Evolutionary conservation across 2,329 filamentous ascomycete genomes (phyloP), one percentile per base, ranked within the genome.

Genomic region (Alternaria tenuissima): DNA sequence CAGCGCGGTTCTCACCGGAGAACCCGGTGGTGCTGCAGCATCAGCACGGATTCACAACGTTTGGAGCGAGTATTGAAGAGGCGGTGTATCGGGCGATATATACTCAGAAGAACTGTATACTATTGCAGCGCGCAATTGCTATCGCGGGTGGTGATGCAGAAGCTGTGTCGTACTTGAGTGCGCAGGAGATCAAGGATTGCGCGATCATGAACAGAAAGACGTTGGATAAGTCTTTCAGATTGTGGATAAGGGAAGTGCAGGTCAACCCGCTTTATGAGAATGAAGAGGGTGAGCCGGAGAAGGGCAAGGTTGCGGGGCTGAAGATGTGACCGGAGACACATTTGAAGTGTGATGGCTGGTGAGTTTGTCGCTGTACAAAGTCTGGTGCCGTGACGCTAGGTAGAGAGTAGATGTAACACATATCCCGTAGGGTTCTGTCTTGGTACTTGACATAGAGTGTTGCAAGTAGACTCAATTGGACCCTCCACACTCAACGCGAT

Each of bases 31-130:
- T 78, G 4, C 55, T 79, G 51, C 81, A 81, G 75, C 76, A 80
- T 12, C 80, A 80, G 9, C 80, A 82, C 52, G 81, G 81, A 0
- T 82, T 82, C 47, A 81, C 80, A 1, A 75, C 73, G 32, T 68
- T 78, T 6, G 81, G 78, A 0, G 57, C 56, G 0, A 71, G 61
- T 5, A 74, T 82, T n/a, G 74, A 81, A 54, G 74, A 80, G 54
- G 79, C 77, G 5, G 78, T 82, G 4, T 81, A 77, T 57, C 72
- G 78, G 24, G 76, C 80, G 0, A 70, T 82, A 20, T 82, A 79
- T 51, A 79, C 76, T n/a, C 71, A 73, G 62, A 70, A 63, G 12
- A 76, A 75, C 26, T 74, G 70, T 38, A 73, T 76, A 5, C 56
- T 79, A 11, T 61, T 81, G 8, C 74, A 77, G 24, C 75, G 75